Conservation (phyloP, 164 flowering plant species). For the Vitis rotundifolia region DNA sequence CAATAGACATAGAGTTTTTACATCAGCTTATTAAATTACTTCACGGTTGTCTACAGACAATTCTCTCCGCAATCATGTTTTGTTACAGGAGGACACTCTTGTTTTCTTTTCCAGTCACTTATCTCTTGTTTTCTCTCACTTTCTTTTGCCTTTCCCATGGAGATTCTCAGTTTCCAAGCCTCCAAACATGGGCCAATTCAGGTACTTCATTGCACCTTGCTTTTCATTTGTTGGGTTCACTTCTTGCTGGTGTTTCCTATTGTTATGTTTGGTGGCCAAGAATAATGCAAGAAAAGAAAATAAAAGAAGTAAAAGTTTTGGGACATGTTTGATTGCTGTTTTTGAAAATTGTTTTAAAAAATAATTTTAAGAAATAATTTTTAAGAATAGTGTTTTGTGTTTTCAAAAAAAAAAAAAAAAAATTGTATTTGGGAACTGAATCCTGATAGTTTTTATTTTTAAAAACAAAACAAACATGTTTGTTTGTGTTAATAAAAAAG, state of each 20-base stretch:
- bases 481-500: no score
- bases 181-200: constrained; percentile 8
- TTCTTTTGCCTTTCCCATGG: constrained; percentile 14
- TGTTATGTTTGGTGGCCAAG: background rate
- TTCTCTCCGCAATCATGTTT: constrained; percentile 4
- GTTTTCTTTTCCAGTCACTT: constrained; percentile 6
- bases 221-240: background rate
- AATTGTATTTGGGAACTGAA: no score
- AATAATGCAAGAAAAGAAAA: background rate
- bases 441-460: no score
- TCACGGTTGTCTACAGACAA: no score
- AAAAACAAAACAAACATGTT: no score
- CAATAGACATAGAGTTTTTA: no score
- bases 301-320: background rate
- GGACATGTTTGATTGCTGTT: no score
- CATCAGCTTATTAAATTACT: no score
- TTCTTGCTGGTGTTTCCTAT: background rate
- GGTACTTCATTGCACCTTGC: constrained; percentile 1
- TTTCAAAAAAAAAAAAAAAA: no score
- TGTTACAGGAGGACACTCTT: constrained; percentile 6
- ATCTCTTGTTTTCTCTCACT: constrained; percentile 10
- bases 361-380: no score
- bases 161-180: constrained; percentile 5
- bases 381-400: no score
- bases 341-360: no score